Base-by-base conservation (phyloP, 331 rosid species). In the Acacia concinna region DNA sequence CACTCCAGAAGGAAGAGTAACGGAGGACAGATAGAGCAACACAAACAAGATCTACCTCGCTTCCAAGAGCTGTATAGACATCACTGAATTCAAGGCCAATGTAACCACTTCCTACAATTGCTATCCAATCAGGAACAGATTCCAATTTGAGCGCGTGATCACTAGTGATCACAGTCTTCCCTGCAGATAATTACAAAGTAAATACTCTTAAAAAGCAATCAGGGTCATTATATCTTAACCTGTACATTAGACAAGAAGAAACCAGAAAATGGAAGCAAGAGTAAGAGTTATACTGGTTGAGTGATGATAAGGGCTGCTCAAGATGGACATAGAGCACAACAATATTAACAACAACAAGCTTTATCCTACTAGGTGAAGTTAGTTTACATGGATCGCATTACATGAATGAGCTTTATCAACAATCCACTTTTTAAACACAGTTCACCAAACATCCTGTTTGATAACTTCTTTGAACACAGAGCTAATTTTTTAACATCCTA, bases 61-160 rank as follows among this genome's bases (percentile, higher is more conserved):
- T 96, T 81, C 99, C 99, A 70, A 96, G 97, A 49, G 99, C 99
- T 1, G 99, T 96, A 82, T 96, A 96, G 51, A 96, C 99, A 72
- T 96, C 99, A 81, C 99, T 96, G 89, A 96, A 96, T 82, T 96
- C 99, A 43, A 96, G 99, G 75, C 99, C 99, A 71, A 96, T 96
- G 84, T 96, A 96, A 71, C 99, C 99, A 88, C 99, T 96, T 78
- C 99, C 99, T 6, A 96, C 94, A 34, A 96, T 96, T 37, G 97
- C 99, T 75, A 96, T 93, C 99, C 99, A 96, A 59, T 96, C 97
- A n/a, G 99, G 99, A 83, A 96, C 94, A 86, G 79, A 83, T 86
- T 96, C 99, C 90, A 96, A 88, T 86, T 96, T 96, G 64, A 96
- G 98, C 54, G 99, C 99, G 78, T 96, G 99, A 86, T 96, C 99